Evolutionary conservation across 169 alveolate species (phyloP).

Genomic region (Eimeria brunetti): DNA sequence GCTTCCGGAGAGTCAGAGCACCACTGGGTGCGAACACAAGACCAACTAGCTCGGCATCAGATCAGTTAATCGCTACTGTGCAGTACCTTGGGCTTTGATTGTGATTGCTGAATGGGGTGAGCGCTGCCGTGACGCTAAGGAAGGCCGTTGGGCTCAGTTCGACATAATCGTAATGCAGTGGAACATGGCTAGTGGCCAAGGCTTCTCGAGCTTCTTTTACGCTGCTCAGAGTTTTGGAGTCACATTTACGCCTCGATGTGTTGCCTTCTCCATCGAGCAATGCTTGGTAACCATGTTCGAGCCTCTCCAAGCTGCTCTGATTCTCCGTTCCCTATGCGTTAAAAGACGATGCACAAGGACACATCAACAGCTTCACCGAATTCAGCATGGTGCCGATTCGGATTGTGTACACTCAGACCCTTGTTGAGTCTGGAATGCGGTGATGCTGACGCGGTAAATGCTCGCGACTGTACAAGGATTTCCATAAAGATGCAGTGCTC

Average conservation of each 20-base stretch:
- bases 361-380: neutral
- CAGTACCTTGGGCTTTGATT: constrained; percentile 91
- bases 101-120: constrained; percentile 99
- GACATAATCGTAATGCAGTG: constrained; percentile 95
- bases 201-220: constrained; percentile 27
- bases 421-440: neutral
- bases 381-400: neutral
- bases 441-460: constrained; percentile 4
- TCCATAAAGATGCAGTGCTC: neutral
- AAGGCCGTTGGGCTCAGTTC: constrained; percentile 98
- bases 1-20: neutral
- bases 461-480: neutral
- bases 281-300: constrained; percentile 25
- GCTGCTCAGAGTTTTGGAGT: constrained; percentile 1
- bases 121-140: constrained; percentile 97
- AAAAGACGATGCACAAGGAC: neutral
- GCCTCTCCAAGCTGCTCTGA: constrained; percentile 76
- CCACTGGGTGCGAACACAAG: neutral
- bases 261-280: constrained; percentile 25
- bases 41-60: neutral
- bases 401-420: neutral
- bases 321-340: constrained; percentile 81
- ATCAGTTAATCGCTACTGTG: neutral
- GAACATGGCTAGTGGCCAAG: constrained; percentile 83
- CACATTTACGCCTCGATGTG: neutral